Evolutionary conservation across 257 asterid genomes (phyloP).

Genomic region (Petrea volubilis): DNA sequence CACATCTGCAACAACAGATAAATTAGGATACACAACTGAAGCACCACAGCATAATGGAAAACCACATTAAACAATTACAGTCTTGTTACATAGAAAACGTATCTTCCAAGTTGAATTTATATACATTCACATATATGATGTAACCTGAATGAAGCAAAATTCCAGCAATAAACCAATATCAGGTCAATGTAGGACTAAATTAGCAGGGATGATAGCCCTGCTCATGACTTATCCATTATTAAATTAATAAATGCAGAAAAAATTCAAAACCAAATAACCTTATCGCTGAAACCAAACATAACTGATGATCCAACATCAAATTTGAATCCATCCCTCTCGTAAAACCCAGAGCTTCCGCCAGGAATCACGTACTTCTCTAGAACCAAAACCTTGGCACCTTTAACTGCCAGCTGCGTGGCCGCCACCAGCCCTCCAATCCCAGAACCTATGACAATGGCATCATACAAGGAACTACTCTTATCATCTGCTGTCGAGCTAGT

Average conservation of each 20-base stretch:
- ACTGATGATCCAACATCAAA: constrained; percentile 99
- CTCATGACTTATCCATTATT: neutral
- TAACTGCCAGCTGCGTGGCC: constrained; percentile 92
- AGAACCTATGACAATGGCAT: constrained; percentile 91
- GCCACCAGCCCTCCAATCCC: constrained; percentile 98
- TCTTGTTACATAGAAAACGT: neutral
- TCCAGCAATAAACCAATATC: neutral
- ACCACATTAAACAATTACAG: neutral
- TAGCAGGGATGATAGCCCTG: neutral
- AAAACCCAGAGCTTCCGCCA: constrained; percentile 96
- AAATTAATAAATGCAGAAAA: neutral
- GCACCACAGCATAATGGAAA: neutral
- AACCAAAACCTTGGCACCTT: constrained; percentile 89
- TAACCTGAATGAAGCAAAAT: neutral
- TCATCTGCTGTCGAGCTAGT: constrained; percentile 25
- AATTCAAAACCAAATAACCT: constrained; percentile 51
- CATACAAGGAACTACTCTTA: constrained; percentile 41
- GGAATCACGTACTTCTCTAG: constrained; percentile 96
- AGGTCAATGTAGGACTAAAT: neutral
- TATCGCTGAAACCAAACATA: constrained; percentile 98
- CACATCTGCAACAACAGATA: neutral
- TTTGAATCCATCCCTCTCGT: constrained; percentile 81
- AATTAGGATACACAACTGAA: neutral
- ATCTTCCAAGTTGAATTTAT: neutral
- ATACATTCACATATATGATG: no score